Evolutionary conservation across 441 rosid genomes (phyloP).

Genomic region (Erysimum cheiri): DNA sequence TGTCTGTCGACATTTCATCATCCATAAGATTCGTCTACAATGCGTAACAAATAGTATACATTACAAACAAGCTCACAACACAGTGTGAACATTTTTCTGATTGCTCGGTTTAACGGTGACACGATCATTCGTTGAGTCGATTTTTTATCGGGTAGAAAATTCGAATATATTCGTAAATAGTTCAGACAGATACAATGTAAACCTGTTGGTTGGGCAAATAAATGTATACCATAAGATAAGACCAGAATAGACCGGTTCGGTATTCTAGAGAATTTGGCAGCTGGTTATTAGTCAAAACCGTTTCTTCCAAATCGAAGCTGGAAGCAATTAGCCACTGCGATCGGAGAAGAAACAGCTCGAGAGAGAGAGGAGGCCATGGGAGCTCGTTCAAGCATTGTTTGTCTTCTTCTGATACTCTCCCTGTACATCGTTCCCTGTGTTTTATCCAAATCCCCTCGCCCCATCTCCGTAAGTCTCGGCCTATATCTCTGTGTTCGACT

Average conservation of each 20-base stretch:
- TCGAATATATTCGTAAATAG: too few relatives aligned
- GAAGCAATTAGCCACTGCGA: constrained; percentile 22
- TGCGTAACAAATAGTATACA: constrained; percentile 9
- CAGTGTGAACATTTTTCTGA: not conserved
- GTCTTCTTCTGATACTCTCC: constrained; percentile 37
- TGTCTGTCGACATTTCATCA: constrained; percentile 11
- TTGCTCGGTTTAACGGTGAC: not conserved
- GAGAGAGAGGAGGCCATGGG: constrained; percentile 38
- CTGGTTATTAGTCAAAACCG: constrained; percentile 28
- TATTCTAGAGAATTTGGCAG: not conserved
- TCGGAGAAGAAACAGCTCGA: constrained; percentile 34
- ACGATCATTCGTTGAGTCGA: not conserved
- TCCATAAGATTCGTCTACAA: constrained; percentile 2
- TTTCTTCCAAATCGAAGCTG: constrained; percentile 27
- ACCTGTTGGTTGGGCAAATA: not conserved
- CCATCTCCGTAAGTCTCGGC: constrained; percentile 58
- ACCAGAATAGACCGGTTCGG: constrained; percentile 28
- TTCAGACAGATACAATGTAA: too few relatives aligned
- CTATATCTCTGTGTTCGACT: not conserved
- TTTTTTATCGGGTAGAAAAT: not conserved
- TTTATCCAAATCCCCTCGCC: constrained; percentile 72
- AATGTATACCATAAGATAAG: not conserved
- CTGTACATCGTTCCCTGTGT: constrained; percentile 40
- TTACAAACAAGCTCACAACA: too few relatives aligned
- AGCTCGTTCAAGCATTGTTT: constrained; percentile 29